A percentile compares a stretch with the other conserved stretches of the same genome.
phyloP scores from a whole-genome alignment of 352 stramenopile species.

The Globisporangium uncinulatum region DNA sequence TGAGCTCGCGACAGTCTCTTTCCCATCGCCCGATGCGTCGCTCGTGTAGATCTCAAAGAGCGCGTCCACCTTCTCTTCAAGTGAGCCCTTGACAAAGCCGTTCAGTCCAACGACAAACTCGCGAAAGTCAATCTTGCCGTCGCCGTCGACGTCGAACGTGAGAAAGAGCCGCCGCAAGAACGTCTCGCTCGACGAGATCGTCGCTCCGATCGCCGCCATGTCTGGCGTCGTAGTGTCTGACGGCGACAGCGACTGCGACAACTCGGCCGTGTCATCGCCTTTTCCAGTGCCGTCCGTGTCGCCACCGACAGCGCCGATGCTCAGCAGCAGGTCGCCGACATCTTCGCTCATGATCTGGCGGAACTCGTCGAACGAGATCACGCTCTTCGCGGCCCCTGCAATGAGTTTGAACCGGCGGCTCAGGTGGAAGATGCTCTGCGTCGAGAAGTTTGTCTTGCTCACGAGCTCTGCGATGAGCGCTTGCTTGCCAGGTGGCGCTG shows the following conservation, averaged over 20 bases:
- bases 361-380: constrained; percentile 39
- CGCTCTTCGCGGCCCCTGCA: constrained; percentile 25
- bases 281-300: constrained; percentile 3
- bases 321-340: constrained; percentile 19
- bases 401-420: constrained; percentile 47
- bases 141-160: constrained; percentile 34
- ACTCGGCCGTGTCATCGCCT: not conserved
- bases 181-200: constrained; percentile 37
- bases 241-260: not conserved
- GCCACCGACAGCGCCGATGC: constrained; percentile 7
- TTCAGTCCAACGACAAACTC: constrained; percentile 49
- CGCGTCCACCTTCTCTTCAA: constrained; percentile 34
- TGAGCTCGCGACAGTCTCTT: constrained; percentile 29
- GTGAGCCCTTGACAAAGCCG: constrained; percentile 28
- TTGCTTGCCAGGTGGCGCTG: constrained; percentile 22
- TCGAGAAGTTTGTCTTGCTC: constrained; percentile 30
- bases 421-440: constrained; percentile 41
- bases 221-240: constrained; percentile 1
- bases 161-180: constrained; percentile 37
- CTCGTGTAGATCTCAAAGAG: constrained; percentile 35
- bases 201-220: constrained; percentile 29
- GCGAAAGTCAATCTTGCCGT: constrained; percentile 42
- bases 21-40: constrained; percentile 6
- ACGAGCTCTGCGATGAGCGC: constrained; percentile 43
- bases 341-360: constrained; percentile 32